Evolutionary conservation across 192 early-diverging fungal species (phyloP).

Genomic region (Linnemannia zychae): DNA sequence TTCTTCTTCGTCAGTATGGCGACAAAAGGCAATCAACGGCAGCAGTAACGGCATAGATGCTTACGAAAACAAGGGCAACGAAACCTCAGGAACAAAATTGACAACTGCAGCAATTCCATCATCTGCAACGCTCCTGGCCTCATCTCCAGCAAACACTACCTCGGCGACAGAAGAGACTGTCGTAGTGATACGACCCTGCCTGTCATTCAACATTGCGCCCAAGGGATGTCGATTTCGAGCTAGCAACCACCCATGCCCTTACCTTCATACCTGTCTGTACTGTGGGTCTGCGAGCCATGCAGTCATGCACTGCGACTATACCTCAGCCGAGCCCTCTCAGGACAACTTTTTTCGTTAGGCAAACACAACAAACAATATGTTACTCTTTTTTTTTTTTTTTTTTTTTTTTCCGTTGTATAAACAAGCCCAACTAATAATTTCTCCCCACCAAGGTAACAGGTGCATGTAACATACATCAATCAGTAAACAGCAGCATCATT

Average conservation of each 20-base stretch:
- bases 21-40: background rate
- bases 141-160: background rate
- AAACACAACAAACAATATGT: background rate
- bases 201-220: slow-evolving; percentile 55
- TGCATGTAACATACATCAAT: too few relatives aligned
- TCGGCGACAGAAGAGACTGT: slow-evolving; percentile 1
- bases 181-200: slow-evolving; percentile 41
- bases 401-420: background rate
- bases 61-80: background rate
- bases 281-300: slow-evolving; percentile 46
- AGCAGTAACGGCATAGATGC: background rate
- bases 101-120: slow-evolving; percentile 8
- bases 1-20: too few relatives aligned
- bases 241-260: slow-evolving; percentile 48
- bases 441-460: too few relatives aligned
- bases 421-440: too few relatives aligned
- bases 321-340: slow-evolving; percentile 31
- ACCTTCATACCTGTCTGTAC: slow-evolving; percentile 48
- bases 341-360: slow-evolving; percentile 18
- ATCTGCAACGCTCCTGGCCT: background rate
- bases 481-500: background rate
- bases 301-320: slow-evolving; percentile 49
- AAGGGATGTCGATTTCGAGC: slow-evolving; percentile 52
- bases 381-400: background rate
- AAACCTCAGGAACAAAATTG: slow-evolving; percentile 1